Base-by-base conservation (phyloP, 768 basidiomycete genomes). In the Serendipita sp. region DNA sequence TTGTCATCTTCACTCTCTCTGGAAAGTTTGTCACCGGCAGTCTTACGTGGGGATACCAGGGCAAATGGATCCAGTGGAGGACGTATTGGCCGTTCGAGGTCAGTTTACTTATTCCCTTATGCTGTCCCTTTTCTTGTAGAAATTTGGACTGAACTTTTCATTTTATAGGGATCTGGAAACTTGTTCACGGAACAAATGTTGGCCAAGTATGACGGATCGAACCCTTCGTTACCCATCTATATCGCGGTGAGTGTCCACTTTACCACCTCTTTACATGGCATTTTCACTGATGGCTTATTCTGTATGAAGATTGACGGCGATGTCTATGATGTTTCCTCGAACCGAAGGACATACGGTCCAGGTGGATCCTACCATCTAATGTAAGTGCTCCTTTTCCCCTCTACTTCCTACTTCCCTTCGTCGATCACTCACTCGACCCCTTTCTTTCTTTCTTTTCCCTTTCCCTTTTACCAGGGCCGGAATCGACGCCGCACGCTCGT, bases 11-110 rank as follows among this genome's bases (percentile, higher is more conserved):
- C 45, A 70, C 82, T 1, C 76, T 90, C 35, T 80, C 85, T 41
- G 86, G 92, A 64, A 88, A 87, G 71, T 92, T 94, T 74, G 76
- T 94, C 71, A 89, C 89, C 0, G 89, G 86, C n/a, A 89, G 86
- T 71, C 90, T 83, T 72, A 74, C 83, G 24, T 96, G 91, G 91
- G 90, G 92, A 67, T 83, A 85, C 70, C 78, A 86, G 67, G 81
- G 80, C 67, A 82, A 82, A 71, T 86, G 83, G 81, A 69, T 76
- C 35, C 76, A 79, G 54, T 70, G 83, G 63, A 83, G 83, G 76
- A 81, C 81, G 3, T 83, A 82, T 70, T 82, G 80, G 76, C 84
- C 88, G 63, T 86, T 86, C 16, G 35, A 65, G 51, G 65, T 69
- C 4, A 69, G 66, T 45, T 64, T 67, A 0, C 70, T 69, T 67